Evolutionary conservation across 805 yeast species (phyloP), one percentile per base, ranked within the genome.

Genomic region (Pichia scutulata): DNA sequence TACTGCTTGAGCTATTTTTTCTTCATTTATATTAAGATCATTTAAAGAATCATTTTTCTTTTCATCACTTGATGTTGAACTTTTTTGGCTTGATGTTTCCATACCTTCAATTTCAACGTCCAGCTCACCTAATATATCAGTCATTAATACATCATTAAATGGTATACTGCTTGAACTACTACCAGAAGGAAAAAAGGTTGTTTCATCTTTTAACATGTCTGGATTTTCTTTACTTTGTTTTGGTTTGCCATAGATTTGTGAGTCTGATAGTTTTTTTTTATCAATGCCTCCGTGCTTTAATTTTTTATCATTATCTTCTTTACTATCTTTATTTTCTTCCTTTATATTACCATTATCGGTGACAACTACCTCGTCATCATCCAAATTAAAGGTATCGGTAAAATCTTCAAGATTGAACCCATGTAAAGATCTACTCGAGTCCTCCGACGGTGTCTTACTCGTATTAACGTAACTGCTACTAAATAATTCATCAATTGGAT

Each of bases 321-420:
- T 24, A 24, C 5, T 16, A 7, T 23, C 9, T 24, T 9, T n/a
- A 12, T 19, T 19, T 21, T 23, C 21, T 6, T 42, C 47, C 18
- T 39, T 9, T 2, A 9, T 26, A 28, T 13, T n/a, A 28, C n/a
- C 33, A 28, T 28, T n/a, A 13, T 13, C n/a, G 14, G 21, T 5
- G 5, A 13, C 23, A 19, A 28, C 12, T 13, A 6, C n/a, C 2
- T 39, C 39, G 2, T 24, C 39, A 18, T 37, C 37, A 21, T 44
- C 28, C 3, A 49, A 41, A 18, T 51, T 51, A 18, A 44, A 47
- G 1, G 53, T 33, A 22, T 44, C 45, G 2, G 46, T 41, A 21
- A 51, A 51, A 10, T 48, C 36, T 21, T 52, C 48, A 9, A 48
- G 26, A 26, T 39, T 7, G 25, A 49, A 46, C n/a, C 47, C 53